These are phyloP conservation scores for Pythium volutum DNA, from an alignment of 352 stramenopile genomes.

Conservation along the genomic window DNA sequence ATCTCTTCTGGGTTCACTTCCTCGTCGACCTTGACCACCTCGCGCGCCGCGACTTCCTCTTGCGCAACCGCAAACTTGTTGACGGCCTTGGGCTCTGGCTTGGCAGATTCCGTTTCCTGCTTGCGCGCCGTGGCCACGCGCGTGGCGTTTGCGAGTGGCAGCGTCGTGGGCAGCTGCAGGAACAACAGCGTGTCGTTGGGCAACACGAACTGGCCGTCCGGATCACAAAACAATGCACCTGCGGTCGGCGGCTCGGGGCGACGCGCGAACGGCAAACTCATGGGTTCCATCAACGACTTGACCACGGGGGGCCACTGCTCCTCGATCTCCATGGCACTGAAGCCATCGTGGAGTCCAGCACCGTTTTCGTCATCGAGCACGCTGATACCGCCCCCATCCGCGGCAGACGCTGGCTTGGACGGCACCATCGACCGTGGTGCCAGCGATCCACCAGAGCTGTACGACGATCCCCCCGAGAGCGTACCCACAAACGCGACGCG, in stretches of 20 bases:
- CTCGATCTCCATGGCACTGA: conserved; percentile 56
- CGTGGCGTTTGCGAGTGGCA: conserved; percentile 59
- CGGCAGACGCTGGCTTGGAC: conserved; percentile 49
- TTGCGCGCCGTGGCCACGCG: conserved; percentile 19
- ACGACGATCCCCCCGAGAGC: conserved; percentile 77
- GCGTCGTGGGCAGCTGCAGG: conserved; percentile 79
- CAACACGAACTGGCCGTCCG: conserved; percentile 45
- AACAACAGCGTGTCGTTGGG: conserved; percentile 76
- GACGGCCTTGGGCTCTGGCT: conserved; percentile 26
- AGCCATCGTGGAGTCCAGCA: conserved; percentile 36
- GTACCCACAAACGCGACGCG: conserved; percentile 80
- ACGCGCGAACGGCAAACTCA: conserved; percentile 70
- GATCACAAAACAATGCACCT: conserved; percentile 67
- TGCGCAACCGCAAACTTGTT: conserved; percentile 26
- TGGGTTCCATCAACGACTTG: conserved; percentile 79
- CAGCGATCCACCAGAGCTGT: conserved; percentile 39
- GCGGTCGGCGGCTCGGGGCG: conserved; percentile 57
- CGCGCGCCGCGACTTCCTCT: conserved; percentile 12
- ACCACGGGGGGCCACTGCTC: conserved; percentile 79
- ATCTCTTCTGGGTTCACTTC: conserved; percentile 22
- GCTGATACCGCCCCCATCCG: conserved; percentile 82
- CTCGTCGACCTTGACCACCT: conserved; percentile 26
- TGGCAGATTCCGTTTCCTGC: conserved; percentile 22
- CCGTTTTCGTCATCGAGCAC: conserved; percentile 72
- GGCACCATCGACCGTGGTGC: conserved; percentile 33